Evolutionary conservation across 2,329 filamentous ascomycete genomes (phyloP), one percentile per base, ranked within the genome.

Genomic region (Fusarium nanum): DNA sequence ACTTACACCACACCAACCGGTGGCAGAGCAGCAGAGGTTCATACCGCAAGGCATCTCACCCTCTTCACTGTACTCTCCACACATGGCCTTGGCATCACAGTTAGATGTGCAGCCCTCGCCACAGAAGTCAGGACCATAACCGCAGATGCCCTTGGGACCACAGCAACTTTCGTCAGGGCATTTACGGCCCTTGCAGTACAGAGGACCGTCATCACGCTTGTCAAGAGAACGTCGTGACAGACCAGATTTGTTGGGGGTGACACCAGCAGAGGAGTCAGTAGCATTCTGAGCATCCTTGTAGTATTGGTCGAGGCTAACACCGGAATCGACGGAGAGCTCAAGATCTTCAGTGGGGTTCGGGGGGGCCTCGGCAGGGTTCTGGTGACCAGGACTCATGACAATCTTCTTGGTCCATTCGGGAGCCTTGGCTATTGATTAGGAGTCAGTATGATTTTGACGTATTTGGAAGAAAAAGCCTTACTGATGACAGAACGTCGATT

Each of bases 61-160:
- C 2, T 49, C 44, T 8, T 64, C 60, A 22, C 56, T 64, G n/a
- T 45, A 61, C 11, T 64, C 56, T 40, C 60, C 56, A 18, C 60
- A 64, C 60, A 64, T 61, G 2, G 60, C 60, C 0, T 2, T 61
- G 4, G 57, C 56, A 22, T 61, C 44, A 4, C 60, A 64, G 60
- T 23, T 66, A 23, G 62, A 78, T 77, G 3, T 70, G 70, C 2
- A 37, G 4, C 60, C 60, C 0, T 30, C 6, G 7, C 42, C 56
- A 22, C 60, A 64, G 7, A 23, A 64, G 9, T 61, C 60, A 6
- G 60, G 60, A 0, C 60, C 60, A 6, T 61, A 64, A 0, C 60
- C 60, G 1, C 60, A 61, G 2, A 61, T 64, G 1, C 37, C 25
- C 2, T 61, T 13, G 1, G 47, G 47, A 5, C 60, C 49, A 20